Base-by-base conservation (phyloP, 176 grass and related monocot species). In the Panicum miliaceum region DNA sequence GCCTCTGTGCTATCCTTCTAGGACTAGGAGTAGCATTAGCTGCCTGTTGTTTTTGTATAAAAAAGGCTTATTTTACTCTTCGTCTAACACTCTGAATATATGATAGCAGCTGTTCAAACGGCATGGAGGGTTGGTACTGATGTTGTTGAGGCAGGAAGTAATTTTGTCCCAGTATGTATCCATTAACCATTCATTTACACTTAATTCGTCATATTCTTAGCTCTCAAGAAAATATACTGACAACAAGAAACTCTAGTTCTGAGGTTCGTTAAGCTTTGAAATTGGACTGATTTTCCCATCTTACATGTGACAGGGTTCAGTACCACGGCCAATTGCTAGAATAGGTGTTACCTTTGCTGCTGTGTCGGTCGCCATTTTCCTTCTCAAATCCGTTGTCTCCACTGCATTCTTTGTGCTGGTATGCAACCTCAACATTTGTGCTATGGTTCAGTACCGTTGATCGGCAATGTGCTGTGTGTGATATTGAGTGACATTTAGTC, bases 311-410 rank as follows among this genome's bases (percentile, higher is more conserved):
- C 93, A 98, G 96, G 81, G 78, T 75, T 77, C 93, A 40, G 86
- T 98, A 87, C 96, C 96, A 15, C 89, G 96, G 74, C 91, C 93
- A 75, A 13, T 95, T 75, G 96, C 96, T 68, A 94, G 85, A 83
- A 93, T 95, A 68, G 90, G 87, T 36, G 83, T 98, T 20, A 72
- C 86, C 40, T 63, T 90, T 67, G 22, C 80, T 75, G 87, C 89
- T 32, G 85, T 22, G 26, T 23, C 64, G 4, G 51, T 90, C 3
- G 40, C 83, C 41, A 79, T 98, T 64, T 92, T 98, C 78, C 72
- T 98, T 43, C 58, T 95, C 12, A 98, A 98, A 85, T 98, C 92
- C 0, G 12, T 98, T 27, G 51, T 93, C 22, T 98, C 96, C 73
- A 98, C 93, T 25, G 96, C 87, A 64, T 92, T 98, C 23, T 93